Evolutionary conservation across 495 filamentous ascomycete species (phyloP), one percentile per base, ranked within the genome.

Genomic region (Penicillium diatomitis): DNA sequence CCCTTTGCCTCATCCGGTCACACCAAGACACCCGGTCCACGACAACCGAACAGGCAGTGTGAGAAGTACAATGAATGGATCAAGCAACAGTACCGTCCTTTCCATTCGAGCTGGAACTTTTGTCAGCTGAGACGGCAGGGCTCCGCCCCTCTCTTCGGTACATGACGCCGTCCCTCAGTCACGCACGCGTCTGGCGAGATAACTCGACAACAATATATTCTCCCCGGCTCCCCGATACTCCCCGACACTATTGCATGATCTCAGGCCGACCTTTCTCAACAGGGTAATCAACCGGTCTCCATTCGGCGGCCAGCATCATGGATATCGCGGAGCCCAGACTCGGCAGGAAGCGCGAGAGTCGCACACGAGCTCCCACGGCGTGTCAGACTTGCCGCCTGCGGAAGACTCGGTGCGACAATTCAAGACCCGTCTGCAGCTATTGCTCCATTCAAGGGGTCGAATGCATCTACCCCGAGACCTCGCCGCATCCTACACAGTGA

Each of bases 391-490:
- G 60, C 40, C 57, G 60, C 33, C 33, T 58, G 35, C 60, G 60
- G 36, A 63, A 63, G 49, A 63, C 60, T 35, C 60, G 60, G 50
- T 63, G 60, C 41, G 57, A 63, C 53, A 63, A 63, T 56, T 11
- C 35, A 8, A 55, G 60, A 34, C 60, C 60, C 12, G 40, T 49
- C 28, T 63, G 60, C 58, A 63, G 57, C 47, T 63, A 63, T 39
- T 63, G 60, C 42, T 45, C 52, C 33, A 7, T 50, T 30, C 60
- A 63, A 47, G 52, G 52, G 44, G 50, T 56, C 8, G 50, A 56
- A 36, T 63, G 60, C 44, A 52, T 58, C 52, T 63, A 61, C 44
- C 60, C 60, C 38, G 57, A 61, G 33, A 48, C 57, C 8, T 63
- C 55, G 10, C 52, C 60, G 27, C 57, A 44, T 6, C 44, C 45